Base-by-base conservation (phyloP, 495 filamentous ascomycete species). In the Talaromyces adpressus region DNA sequence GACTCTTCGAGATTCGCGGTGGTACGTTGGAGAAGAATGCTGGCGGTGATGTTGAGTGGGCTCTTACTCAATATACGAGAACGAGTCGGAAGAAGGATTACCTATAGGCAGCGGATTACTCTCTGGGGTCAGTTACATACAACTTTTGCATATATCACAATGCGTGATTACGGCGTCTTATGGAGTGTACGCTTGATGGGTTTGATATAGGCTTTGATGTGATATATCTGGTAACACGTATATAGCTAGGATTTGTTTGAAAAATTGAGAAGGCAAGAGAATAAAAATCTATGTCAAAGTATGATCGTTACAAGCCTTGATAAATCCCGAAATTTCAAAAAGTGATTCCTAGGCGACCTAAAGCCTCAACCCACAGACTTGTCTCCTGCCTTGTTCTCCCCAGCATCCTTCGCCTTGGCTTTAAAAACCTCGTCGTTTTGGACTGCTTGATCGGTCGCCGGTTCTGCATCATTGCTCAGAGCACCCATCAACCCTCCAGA, bases 21-120 rank as follows among this genome's bases (percentile, higher is more conserved):
- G 93, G 94, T n/a, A 94, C 93, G 2, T 78, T 96, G 53, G 94
- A 97, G 70, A 95, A 93, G 65, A 76, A 73, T 69, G 96, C 95
- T 66, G 90, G 92, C 67, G 93, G 93, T n/a, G 95, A 98, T 79
- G 84, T 91, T 34, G 95, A 98, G 75, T 98, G 94, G 94, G 86
- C 90, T 59, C 77, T 98, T 65, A 94, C 89, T 62, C 93, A 97
- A 69, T 98, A 96, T 72, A 98, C 93, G 1, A 86, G 94, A 68
- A 97, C 92, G 34, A 86, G 87, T 70, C 82, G 82, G 74, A 97
- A 97, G 83, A 96, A 96, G 82, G 91, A 93, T 67, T 94, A 95
- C 72, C 84, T 97, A 63, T 97, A 75, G 86, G 60, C 22, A 47
- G 11, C 23, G 27, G 9, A 20, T 11, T 12, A 27, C 1, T 4